Evolutionary conservation across 2,329 filamentous ascomycete species (phyloP).

Genomic region (Cladophialophora exuberans): DNA sequence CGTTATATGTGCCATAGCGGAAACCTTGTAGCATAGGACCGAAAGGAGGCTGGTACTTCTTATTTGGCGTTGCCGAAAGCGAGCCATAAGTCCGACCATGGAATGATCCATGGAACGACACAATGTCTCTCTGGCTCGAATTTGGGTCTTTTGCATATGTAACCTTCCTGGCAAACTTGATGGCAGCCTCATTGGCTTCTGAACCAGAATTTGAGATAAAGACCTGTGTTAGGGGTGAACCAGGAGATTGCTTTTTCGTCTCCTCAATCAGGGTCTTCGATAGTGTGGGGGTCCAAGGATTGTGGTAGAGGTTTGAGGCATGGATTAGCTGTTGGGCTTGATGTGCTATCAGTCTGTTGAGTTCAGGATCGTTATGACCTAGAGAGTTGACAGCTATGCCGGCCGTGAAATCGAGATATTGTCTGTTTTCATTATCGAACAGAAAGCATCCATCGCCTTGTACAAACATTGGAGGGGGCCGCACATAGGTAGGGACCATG

Average conservation of each 20-base stretch:
- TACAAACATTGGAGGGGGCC: constrained; percentile 86
- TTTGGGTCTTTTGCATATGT: constrained; percentile 75
- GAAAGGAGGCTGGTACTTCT: constrained; percentile 96
- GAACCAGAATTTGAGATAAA: constrained; percentile 97
- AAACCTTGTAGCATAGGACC: constrained; percentile 95
- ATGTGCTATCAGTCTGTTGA: constrained; percentile 73
- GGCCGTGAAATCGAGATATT: constrained; percentile 92
- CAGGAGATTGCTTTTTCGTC: constrained; percentile 69
- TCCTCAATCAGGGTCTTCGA: constrained; percentile 83
- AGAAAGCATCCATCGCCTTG: constrained; percentile 85
- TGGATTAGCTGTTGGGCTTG: constrained; percentile 84
- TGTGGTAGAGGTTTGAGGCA: constrained; percentile 95
- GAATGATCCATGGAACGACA: constrained; percentile 91
- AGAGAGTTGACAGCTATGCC: constrained; percentile 95
- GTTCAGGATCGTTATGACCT: constrained; percentile 83
- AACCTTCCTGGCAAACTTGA: constrained; percentile 94
- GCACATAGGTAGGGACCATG: constrained; percentile 95
- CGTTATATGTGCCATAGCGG: constrained; percentile 82
- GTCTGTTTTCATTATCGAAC: constrained; percentile 85
- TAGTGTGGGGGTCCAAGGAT: constrained; percentile 89
- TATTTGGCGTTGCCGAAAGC: constrained; percentile 93
- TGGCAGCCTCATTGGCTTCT: constrained; percentile 95
- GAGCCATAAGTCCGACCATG: constrained; percentile 96
- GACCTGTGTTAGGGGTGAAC: constrained; percentile 58
- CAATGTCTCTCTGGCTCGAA: constrained; percentile 76